Evolutionary conservation across 2,329 filamentous ascomycete genomes (phyloP), one percentile per base, ranked within the genome.

Genomic region (Hypoxylon rubiginosum): DNA sequence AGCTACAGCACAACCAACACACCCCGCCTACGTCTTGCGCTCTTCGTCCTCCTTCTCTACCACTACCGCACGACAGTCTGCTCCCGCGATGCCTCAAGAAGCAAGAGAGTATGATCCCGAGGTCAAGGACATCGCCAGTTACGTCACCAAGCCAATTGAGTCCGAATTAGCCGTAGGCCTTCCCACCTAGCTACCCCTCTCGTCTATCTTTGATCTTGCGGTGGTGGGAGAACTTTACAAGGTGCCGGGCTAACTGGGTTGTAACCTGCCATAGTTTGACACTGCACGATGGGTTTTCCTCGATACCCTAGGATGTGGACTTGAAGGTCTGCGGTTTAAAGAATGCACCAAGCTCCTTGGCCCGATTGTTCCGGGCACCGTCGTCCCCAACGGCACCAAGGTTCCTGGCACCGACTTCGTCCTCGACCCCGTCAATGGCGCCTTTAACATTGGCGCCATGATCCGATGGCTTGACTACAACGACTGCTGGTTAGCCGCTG

Each of bases 391-490:
- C 78, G 96, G 96, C 72, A 91, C 93, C 75, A 93, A 90, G 78
- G 93, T 99, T 48, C 93, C 92, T 43, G 96, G 96, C 71, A 98
- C 96, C 32, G 89, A 92, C 72, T 98, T 95, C 84, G 91, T 97
- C 82, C 90, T 99, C 73, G 96, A 98, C 80, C 96, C 96, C 41
- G 90, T 98, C 79, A 95, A 95, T 76, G 96, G 91, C 69, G 96
- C 96, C 70, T 98, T 99, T 89, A 98, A 98, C 87, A 98, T 99
- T 75, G 96, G 96, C 75, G 92, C 96, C 76, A 97, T 97, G 91
- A 97, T 99, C 84, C 89, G 96, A 78, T 99, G 96, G 96, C 89
- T 99, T 76, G 96, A 99, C 85, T 99, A 98, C 88, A 99, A 99
- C 81, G 96, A 99, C 88, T 98, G 96, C 89, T 99, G 95, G 96